These are phyloP conservation scores for Nakazawaea anatomiae DNA, from an alignment of 805 yeast genomes.

Conservation along the genomic window DNA sequence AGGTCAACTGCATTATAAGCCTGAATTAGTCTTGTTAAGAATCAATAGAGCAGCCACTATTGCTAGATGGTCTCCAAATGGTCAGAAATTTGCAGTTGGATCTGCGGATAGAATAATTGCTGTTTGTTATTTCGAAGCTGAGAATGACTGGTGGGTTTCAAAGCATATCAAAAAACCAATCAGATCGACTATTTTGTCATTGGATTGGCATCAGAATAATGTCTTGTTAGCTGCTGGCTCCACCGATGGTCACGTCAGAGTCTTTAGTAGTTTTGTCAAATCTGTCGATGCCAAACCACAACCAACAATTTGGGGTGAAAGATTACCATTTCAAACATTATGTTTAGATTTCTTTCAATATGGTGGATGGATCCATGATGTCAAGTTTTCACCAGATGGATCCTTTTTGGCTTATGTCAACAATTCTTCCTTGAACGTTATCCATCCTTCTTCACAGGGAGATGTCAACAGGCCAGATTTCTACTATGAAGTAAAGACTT, in stretches of 20 bases:
- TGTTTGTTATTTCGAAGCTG: constrained; percentile 91
- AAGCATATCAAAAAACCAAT: constrained; percentile 96
- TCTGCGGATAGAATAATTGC: constrained; percentile 93
- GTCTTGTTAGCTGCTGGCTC: constrained; percentile 87
- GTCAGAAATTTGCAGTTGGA: constrained; percentile 95
- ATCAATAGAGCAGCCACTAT: constrained; percentile 93
- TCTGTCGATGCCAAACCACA: constrained; percentile 81
- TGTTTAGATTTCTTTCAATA: constrained; percentile 71
- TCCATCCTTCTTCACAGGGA: constrained; percentile 58
- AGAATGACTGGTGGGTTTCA: constrained; percentile 99
- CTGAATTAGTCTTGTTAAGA: constrained; percentile 86
- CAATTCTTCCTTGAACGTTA: constrained; percentile 76
- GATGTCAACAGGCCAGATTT: constrained; percentile 55
- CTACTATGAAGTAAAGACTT: constrained; percentile 52
- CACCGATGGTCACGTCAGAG: constrained; percentile 88
- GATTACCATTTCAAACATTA: constrained; percentile 88
- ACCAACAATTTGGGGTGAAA: constrained; percentile 87
- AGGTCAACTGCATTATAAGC: constrained; percentile 47
- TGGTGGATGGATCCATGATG: constrained; percentile 92
- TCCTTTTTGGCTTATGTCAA: constrained; percentile 74
- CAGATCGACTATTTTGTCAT: constrained; percentile 73
- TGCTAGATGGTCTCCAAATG: constrained; percentile 93
- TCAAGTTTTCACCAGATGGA: constrained; percentile 73
- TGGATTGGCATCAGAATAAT: constrained; percentile 92
- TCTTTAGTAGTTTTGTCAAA: constrained; percentile 84